Evolutionary conservation across 768 basidiomycete genomes (phyloP), one percentile per base, ranked within the genome.

Genomic region (Lactifluus rugatus): DNA sequence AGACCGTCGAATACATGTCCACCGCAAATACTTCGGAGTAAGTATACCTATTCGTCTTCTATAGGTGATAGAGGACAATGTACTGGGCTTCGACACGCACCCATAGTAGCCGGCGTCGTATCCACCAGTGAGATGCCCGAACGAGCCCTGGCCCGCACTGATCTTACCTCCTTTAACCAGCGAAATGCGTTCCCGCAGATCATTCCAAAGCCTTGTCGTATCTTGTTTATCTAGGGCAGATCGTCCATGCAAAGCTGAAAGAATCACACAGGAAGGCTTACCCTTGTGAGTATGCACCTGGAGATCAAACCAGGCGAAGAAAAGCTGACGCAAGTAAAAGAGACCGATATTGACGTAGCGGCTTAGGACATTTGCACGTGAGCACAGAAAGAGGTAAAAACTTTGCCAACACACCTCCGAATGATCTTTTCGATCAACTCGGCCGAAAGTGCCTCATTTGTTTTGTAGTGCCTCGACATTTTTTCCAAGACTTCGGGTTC

Each of bases 381-480:
- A 59, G 61, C 36, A 56, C 41, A 37, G 8, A 44, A 5, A 44
- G 19, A 34, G 16, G 32, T 31, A 16, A 50, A 10, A 4, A 62
- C 5, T 8, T 21, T 19, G n/a, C 17, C 19, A 37, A 17, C 72
- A 19, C 39, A 84, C 84, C 87, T 89, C 71, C 86, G 81, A 69
- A 93, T 79, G 58, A 93, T 78, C 70, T 88, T 90, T 26, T 82
- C 75, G 58, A 93, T 92, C 52, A 89, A 73, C 21, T 87, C 87
- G 2, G 78, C 69, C 3, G 85, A 80, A 16, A 94, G 75, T 0
- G 84, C 79, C 66, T 88, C 74, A 65, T 87, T 78, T 1, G 83
- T 87, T 70, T 88, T 72, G 67, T 84, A 89, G 69, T 94, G 92
- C 65, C 81, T 81, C 17, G 87, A 90, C 83, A 94, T 87, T 62